These are phyloP conservation scores for Castanospermum australe DNA, from an alignment of 306 rosid genomes.

Conservation along the genomic window DNA sequence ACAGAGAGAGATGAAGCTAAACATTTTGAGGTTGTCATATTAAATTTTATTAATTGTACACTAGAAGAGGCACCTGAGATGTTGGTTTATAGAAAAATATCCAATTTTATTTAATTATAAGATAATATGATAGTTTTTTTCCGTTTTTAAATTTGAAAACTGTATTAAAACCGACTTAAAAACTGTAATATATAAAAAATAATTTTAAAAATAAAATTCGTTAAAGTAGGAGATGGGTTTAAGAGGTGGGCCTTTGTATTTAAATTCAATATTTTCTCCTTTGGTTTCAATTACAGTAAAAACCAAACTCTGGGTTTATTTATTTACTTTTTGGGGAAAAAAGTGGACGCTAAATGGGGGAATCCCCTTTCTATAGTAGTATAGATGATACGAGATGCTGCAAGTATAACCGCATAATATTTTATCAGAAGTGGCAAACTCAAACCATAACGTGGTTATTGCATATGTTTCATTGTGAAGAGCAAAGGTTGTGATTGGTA, in stretches of 20 bases:
- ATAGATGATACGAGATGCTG: slow-evolving; percentile 11
- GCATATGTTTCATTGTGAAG: neutral
- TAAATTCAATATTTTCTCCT: too few relatives aligned
- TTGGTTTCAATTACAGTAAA: too few relatives aligned
- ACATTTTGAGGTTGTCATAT: neutral
- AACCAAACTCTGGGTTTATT: too few relatives aligned
- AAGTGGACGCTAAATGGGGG: too few relatives aligned
- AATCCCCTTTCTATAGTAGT: too few relatives aligned
- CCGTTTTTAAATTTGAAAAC: neutral
- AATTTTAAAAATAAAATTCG: too few relatives aligned
- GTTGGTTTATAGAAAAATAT: neutral
- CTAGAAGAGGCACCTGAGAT: neutral
- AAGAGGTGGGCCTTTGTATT: too few relatives aligned
- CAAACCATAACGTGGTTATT: neutral
- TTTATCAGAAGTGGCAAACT: neutral
- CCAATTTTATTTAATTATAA: neutral
- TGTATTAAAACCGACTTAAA: neutral
- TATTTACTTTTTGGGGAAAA: too few relatives aligned
- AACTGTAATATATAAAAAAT: neutral
- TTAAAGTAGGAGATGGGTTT: too few relatives aligned
- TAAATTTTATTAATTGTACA: neutral
- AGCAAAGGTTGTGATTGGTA: neutral
- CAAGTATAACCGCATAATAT: neutral
- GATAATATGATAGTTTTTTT: neutral
- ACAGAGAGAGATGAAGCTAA: slow-evolving; percentile 6